These are phyloP conservation scores for Ceratobasidium theobromae DNA, from an alignment of 1,284 basidiomycete species.

Conservation along the genomic window DNA sequence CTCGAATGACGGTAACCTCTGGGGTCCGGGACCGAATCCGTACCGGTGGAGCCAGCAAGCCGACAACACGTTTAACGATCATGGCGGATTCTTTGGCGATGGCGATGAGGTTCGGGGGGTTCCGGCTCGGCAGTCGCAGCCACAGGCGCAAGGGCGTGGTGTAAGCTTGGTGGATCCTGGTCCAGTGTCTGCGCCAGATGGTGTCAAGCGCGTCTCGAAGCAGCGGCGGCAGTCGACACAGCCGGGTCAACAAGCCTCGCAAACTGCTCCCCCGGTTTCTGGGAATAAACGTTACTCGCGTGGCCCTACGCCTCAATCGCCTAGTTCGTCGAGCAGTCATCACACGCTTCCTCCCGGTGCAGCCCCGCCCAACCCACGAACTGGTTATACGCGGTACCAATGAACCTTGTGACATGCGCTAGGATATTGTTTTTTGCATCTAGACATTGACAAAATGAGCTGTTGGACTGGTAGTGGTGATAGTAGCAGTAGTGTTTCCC, in stretches of 20 bases:
- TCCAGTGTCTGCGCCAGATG: constrained; percentile 1
- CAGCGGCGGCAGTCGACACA: constrained; percentile 17
- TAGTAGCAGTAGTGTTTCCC: too few relatives aligned
- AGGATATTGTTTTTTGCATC: too few relatives aligned
- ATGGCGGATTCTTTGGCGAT: constrained; percentile 29
- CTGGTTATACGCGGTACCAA: constrained; percentile 9
- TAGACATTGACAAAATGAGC: too few relatives aligned
- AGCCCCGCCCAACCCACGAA: constrained; percentile 4
- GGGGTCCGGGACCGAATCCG: constrained; percentile 28
- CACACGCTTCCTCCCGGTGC: constrained; percentile 14
- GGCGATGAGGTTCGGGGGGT: not conserved
- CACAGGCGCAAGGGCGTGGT: constrained; percentile 22
- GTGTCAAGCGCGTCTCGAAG: constrained; percentile 28
- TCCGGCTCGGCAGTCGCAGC: constrained; percentile 11
- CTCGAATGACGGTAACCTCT: constrained; percentile 3
- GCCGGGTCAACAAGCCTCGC: constrained; percentile 1
- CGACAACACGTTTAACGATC: constrained; percentile 8
- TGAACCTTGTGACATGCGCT: too few relatives aligned
- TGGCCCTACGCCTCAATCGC: not conserved
- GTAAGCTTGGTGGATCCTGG: constrained; percentile 22
- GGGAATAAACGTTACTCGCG: constrained; percentile 18
- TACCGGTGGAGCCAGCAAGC: constrained; percentile 17
- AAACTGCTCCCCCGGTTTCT: not conserved
- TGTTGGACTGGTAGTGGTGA: too few relatives aligned
- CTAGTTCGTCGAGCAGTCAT: not conserved